phyloP scores from a whole-genome alignment of 495 filamentous ascomycete species.

The Bacidia rubella region DNA sequence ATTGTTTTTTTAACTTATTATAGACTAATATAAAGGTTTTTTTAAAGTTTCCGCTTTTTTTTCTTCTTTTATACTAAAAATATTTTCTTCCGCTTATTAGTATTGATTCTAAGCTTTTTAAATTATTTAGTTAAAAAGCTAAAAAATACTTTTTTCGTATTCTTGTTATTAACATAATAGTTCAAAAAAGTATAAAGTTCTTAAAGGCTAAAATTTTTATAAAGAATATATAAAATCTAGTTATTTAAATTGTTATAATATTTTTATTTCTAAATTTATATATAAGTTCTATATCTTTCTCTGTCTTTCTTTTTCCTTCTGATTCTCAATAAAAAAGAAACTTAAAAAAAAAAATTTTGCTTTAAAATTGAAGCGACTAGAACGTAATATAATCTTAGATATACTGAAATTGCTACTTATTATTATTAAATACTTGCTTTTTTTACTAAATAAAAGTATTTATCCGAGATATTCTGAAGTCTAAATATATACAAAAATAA shows the following conservation, averaged over 20 bases:
- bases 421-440: background rate
- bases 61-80: background rate
- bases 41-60: background rate
- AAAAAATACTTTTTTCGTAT: background rate
- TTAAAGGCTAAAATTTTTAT: slow-evolving; percentile 2
- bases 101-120: background rate
- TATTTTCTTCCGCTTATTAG: background rate
- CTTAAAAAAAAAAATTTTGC: background rate
- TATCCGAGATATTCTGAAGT: too few relatives aligned
- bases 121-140: too few relatives aligned
- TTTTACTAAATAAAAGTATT: background rate
- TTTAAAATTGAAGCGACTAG: background rate
- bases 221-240: background rate
- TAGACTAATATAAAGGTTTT: background rate
- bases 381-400: too few relatives aligned
- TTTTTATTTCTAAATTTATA: too few relatives aligned
- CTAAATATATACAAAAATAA: too few relatives aligned
- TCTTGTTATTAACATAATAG: slow-evolving; percentile 1
- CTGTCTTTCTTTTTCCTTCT: background rate
- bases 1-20: too few relatives aligned
- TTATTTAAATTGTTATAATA: background rate
- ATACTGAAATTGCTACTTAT: too few relatives aligned
- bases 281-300: background rate
- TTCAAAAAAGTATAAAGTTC: slow-evolving; percentile 6
- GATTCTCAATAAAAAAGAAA: background rate